phyloP scores from a whole-genome alignment of 305 asterid genomes.

The Vinca major region DNA sequence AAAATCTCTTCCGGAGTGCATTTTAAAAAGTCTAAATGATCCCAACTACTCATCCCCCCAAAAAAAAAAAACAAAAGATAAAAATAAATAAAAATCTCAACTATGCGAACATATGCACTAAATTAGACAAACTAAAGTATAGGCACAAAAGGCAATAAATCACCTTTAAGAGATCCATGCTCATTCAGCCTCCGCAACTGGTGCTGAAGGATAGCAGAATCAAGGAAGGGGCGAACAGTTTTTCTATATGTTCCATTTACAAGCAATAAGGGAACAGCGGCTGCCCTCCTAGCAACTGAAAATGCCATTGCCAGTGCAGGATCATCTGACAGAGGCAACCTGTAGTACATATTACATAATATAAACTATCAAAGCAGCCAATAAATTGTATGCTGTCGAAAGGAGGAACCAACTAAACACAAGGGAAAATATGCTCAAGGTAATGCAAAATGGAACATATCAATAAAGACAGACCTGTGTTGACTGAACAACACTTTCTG shows the following conservation, averaged over 20 bases:
- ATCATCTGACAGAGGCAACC: slow-evolving; percentile 88
- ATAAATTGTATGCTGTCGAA: slow-evolving; percentile 15
- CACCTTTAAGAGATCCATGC: slow-evolving; percentile 87
- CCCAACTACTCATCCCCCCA: not conserved
- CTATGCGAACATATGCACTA: not conserved
- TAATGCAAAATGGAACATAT: slow-evolving; percentile 13
- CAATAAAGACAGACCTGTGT: slow-evolving; percentile 50
- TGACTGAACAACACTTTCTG: slow-evolving; percentile 78
- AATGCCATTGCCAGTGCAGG: slow-evolving; percentile 97
- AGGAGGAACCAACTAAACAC: slow-evolving; percentile 11
- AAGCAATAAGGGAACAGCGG: slow-evolving; percentile 84
- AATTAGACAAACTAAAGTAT: not conserved
- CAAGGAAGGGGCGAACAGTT: slow-evolving; percentile 87
- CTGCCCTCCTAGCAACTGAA: slow-evolving; percentile 92
- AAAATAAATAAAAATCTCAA: no score
- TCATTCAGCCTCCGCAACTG: slow-evolving; percentile 77
- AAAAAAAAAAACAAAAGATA: no score
- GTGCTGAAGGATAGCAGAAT: slow-evolving; percentile 93
- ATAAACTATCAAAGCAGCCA: slow-evolving; percentile 18
- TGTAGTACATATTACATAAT: no score
- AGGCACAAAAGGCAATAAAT: slow-evolving; percentile 4
- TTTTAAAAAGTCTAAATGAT: not conserved
- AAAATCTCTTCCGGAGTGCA: not conserved
- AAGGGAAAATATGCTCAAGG: not conserved
- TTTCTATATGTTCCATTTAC: slow-evolving; percentile 95